phyloP scores from a whole-genome alignment of 2,329 filamentous ascomycete genomes.

The Trichoderma endophyticum region DNA sequence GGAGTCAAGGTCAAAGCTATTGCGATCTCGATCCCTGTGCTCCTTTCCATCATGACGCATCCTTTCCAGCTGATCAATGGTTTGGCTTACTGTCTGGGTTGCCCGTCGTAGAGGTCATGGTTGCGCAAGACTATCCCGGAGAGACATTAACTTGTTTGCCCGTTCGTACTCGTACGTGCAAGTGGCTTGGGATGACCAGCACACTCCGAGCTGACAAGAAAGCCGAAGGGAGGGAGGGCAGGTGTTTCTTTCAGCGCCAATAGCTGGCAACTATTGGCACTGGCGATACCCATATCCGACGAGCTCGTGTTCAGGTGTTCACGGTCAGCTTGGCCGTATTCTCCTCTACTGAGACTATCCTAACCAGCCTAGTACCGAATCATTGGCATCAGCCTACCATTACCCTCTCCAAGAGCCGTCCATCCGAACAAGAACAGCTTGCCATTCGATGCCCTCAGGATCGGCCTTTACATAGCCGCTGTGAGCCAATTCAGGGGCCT shows the following conservation, averaged over 20 bases:
- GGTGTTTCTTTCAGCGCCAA: not conserved
- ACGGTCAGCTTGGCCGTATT: not conserved
- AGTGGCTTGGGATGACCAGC: not conserved
- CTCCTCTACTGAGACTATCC: not conserved
- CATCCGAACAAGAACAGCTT: not conserved
- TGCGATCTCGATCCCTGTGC: conserved; percentile 9
- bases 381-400: not conserved
- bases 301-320: not conserved
- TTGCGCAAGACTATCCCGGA: not conserved
- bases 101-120: not conserved
- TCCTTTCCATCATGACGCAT: not conserved
- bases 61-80: not conserved
- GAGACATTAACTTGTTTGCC: not conserved
- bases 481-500: not conserved
- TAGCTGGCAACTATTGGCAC: not conserved
- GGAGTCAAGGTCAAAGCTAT: not conserved
- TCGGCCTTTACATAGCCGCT: not conserved
- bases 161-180: not conserved
- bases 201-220: not conserved
- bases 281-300: not conserved
- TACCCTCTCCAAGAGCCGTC: not conserved
- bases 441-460: not conserved
- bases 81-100: not conserved
- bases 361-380: not conserved
- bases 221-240: not conserved